Evolutionary conservation across 495 filamentous ascomycete genomes (phyloP).

Genomic region (Aspergillus funiculosus): DNA sequence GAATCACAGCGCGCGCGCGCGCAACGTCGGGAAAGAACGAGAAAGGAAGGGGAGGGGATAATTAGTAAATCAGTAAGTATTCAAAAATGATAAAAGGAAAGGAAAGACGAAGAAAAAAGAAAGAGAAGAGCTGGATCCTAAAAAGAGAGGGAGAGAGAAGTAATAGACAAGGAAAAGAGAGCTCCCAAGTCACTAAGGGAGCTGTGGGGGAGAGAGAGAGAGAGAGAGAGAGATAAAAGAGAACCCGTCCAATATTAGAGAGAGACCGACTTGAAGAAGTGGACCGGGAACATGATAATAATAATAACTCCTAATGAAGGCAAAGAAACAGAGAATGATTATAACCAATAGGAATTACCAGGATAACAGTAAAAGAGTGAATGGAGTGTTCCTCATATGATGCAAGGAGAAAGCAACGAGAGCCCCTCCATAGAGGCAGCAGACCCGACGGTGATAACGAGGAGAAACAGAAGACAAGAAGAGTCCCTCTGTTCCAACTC

Average conservation of each 20-base stretch:
- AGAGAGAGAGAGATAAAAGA: constrained; percentile 3
- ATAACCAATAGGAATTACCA: constrained; percentile 2
- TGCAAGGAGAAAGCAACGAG: constrained; percentile 15
- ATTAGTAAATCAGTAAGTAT: not conserved
- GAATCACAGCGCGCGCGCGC: constrained; percentile 13
- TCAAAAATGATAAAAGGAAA: constrained; percentile 5
- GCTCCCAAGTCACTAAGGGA: not conserved
- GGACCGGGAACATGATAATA: constrained; percentile 17
- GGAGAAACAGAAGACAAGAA: constrained; percentile 11
- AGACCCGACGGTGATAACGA: constrained; percentile 10
- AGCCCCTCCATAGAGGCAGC: constrained; percentile 21
- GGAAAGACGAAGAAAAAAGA: constrained; percentile 1
- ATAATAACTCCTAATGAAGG: too few species aligned
- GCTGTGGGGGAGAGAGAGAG: constrained; percentile 12
- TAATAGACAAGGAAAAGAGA: not conserved
- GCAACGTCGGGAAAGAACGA: constrained; percentile 1
- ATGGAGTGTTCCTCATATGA: constrained; percentile 15
- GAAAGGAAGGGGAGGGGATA: not conserved
- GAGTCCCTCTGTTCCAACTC: not conserved
- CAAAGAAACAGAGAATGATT: constrained; percentile 6
- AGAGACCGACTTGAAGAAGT: constrained; percentile 7
- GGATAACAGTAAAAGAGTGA: constrained; percentile 13
- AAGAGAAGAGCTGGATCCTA: constrained; percentile 7
- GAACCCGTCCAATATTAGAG: constrained; percentile 11
- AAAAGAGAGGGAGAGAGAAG: not conserved